These are phyloP conservation scores for Cystobasidium pallidum DNA, from an alignment of 1,284 basidiomycete genomes.

Conservation along the genomic window DNA sequence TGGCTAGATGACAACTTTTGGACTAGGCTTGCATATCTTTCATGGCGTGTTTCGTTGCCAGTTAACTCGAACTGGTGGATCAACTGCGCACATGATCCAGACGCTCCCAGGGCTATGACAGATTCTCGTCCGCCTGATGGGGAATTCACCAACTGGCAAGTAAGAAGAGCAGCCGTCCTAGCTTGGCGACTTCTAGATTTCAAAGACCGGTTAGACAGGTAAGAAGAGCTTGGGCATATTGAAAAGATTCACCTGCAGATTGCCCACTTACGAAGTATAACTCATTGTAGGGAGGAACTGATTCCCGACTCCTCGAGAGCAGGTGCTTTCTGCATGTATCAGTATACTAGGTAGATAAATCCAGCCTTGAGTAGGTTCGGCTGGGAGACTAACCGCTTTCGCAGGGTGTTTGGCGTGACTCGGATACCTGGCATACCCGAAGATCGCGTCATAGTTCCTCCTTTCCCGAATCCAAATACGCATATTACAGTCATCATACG, in stretches of 20 bases:
- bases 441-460: constrained; percentile 50
- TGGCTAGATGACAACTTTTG: constrained; percentile 97
- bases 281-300: constrained; percentile 59
- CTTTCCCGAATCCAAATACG: constrained; percentile 61
- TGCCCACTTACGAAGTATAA: not conserved
- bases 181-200: constrained; percentile 76
- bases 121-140: constrained; percentile 47
- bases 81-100: constrained; percentile 66
- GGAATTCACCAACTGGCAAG: constrained; percentile 75
- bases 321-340: constrained; percentile 64
- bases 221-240: constrained; percentile 52
- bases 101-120: constrained; percentile 56
- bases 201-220: constrained; percentile 70
- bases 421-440: constrained; percentile 66
- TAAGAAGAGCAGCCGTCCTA: constrained; percentile 83
- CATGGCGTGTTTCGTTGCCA: constrained; percentile 82
- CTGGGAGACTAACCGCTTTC: not conserved
- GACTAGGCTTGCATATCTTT: constrained; percentile 85
- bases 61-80: constrained; percentile 99
- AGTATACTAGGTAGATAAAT: constrained; percentile 61
- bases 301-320: constrained; percentile 62
- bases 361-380: constrained; percentile 51
- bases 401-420: constrained; percentile 72
- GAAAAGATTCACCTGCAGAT: not conserved
- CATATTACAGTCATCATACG: constrained; percentile 74